Evolutionary conservation across 768 basidiomycete species (phyloP).

Genomic region (Amanita exitialis): DNA sequence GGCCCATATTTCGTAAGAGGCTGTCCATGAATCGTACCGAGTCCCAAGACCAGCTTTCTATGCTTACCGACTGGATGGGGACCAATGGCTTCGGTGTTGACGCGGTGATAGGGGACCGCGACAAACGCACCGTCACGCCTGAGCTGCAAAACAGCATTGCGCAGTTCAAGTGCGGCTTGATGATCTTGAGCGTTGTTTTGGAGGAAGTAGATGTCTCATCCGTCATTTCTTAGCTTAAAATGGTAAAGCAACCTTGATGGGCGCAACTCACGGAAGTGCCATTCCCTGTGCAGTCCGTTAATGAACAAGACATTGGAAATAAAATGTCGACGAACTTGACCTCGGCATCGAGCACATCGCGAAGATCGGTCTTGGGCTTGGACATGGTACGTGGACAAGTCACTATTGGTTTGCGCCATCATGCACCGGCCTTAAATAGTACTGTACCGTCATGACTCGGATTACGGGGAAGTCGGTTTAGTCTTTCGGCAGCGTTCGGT

Average conservation of each 20-base stretch:
- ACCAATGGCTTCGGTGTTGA: conserved; percentile 59
- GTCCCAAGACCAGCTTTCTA: background rate
- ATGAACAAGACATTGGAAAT: background rate
- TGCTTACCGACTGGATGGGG: conserved; percentile 67
- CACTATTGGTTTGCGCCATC: background rate
- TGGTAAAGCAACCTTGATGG: too few relatives aligned
- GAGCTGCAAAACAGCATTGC: conserved; percentile 62
- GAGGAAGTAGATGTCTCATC: conserved; percentile 69
- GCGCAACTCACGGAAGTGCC: conserved; percentile 63
- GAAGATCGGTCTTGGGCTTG: conserved; percentile 30
- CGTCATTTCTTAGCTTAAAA: background rate
- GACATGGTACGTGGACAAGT: background rate
- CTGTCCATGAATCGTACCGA: conserved; percentile 21
- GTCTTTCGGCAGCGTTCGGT: too few relatives aligned
- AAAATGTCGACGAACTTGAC: conserved; percentile 38
- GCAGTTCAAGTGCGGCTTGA: conserved; percentile 53
- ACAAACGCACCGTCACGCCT: conserved; percentile 71
- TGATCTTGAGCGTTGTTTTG: conserved; percentile 55
- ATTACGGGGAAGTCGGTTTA: too few relatives aligned
- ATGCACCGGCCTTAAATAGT: too few relatives aligned
- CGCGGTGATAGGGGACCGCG: conserved; percentile 65
- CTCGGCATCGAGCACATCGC: conserved; percentile 47
- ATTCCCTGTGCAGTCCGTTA: conserved; percentile 39
- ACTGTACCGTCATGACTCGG: too few relatives aligned
- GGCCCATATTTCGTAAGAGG: conserved; percentile 78